Conservation (phyloP, 2,329 filamentous ascomycete genomes). For the Arthroderma sp. region DNA sequence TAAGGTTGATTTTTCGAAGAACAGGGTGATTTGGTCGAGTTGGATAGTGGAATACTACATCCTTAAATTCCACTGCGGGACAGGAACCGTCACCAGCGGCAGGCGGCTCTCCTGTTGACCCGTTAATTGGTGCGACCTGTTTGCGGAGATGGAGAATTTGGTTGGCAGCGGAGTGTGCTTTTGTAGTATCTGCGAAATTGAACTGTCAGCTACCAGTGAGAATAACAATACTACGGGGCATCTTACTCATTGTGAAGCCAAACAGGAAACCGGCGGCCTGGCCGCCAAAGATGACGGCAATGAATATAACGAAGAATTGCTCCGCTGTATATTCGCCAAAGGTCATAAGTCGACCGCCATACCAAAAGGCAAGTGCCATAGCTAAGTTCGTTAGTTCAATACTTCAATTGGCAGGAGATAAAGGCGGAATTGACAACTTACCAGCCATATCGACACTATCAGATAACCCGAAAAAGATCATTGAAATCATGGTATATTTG, state of each 20-base stretch:
- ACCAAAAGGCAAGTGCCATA: conserved; percentile 46
- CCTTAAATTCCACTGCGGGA: conserved; percentile 33
- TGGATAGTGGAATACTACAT: conserved; percentile 29
- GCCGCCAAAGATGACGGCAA: conserved; percentile 26
- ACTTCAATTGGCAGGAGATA: not conserved
- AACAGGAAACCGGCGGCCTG: conserved; percentile 21
- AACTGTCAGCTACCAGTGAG: not conserved
- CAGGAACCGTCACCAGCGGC: conserved; percentile 23
- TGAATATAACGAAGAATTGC: conserved; percentile 35
- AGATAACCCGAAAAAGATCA: conserved; percentile 51
- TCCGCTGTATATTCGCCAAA: conserved; percentile 15
- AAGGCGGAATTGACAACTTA: not conserved
- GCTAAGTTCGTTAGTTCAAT: conserved; percentile 9
- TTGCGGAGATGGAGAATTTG: conserved; percentile 39
- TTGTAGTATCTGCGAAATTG: conserved; percentile 34
- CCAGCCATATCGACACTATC: conserved; percentile 42
- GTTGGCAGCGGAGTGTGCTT: conserved; percentile 37
- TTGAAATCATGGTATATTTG: conserved; percentile 45
- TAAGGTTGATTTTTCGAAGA: conserved; percentile 18
- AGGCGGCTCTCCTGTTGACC: conserved; percentile 12
- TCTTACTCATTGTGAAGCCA: conserved; percentile 25
- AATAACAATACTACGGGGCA: not conserved
- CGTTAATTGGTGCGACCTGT: conserved; percentile 30
- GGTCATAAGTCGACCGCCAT: conserved; percentile 39
- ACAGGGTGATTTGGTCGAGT: conserved; percentile 17